Evolutionary conservation across 257 asterid genomes (phyloP).

Genomic region (Scutellaria baicalensis): DNA sequence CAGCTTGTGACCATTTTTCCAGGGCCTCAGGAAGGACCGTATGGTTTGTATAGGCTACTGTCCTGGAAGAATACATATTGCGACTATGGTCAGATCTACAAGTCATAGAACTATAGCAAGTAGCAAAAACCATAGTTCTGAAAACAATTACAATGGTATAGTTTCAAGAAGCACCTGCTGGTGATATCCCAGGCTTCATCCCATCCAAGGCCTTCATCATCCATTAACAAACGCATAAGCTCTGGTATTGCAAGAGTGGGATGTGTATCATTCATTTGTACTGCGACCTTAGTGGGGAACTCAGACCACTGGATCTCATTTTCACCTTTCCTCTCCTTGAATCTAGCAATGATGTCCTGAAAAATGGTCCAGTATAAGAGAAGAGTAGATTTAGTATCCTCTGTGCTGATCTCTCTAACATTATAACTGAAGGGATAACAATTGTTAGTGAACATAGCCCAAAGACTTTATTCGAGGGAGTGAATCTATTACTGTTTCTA

Average conservation of each 20-base stretch:
- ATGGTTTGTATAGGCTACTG: constrained; percentile 95
- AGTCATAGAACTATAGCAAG: constrained; percentile 1
- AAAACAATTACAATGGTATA: background rate
- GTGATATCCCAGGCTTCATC: constrained; percentile 97
- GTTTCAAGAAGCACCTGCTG: constrained; percentile 46
- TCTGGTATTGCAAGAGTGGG: constrained; percentile 98
- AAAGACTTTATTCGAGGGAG: background rate
- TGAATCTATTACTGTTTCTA: background rate
- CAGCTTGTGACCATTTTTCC: constrained; percentile 98
- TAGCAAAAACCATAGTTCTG: constrained; percentile 8
- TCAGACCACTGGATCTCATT: constrained; percentile 63
- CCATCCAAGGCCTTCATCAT: constrained; percentile 93
- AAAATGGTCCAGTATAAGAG: constrained; percentile 12
- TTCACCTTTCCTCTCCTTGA: constrained; percentile 64
- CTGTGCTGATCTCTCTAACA: constrained; percentile 3
- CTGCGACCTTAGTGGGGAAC: constrained; percentile 89
- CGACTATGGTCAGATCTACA: constrained; percentile 10
- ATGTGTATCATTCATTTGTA: constrained; percentile 96
- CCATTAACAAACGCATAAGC: constrained; percentile 95
- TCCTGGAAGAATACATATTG: constrained; percentile 38
- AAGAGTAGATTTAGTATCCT: background rate
- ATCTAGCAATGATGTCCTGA: constrained; percentile 89
- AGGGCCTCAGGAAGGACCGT: constrained; percentile 99
- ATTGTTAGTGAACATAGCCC: constrained; percentile 1
- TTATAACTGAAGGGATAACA: background rate